phyloP scores from a whole-genome alignment of 208 protist genomes.

The Giardia muris region DNA sequence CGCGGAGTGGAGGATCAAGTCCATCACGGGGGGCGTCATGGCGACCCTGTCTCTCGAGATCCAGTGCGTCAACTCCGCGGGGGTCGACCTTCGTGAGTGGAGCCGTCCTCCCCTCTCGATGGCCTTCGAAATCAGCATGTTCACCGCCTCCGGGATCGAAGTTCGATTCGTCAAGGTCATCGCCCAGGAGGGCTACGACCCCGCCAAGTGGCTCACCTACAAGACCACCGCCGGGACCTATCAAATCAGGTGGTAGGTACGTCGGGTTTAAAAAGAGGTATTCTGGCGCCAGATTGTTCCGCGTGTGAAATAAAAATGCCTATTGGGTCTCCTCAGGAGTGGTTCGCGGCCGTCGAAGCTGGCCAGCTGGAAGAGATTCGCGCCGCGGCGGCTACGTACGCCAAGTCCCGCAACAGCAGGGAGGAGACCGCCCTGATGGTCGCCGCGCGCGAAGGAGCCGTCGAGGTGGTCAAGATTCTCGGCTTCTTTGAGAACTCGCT shows the following conservation, averaged over 20 bases:
- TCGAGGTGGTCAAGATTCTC: neutral
- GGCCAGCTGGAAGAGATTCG: neutral
- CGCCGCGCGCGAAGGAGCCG: neutral
- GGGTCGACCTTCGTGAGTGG: conserved; percentile 11
- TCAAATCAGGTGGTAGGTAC: neutral
- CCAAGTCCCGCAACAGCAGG: neutral
- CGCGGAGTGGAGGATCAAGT: conserved; percentile 5
- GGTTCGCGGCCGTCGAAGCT: neutral
- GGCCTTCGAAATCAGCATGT: conserved; percentile 19
- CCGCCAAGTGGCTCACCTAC: conserved; percentile 1
- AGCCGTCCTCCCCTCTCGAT: neutral
- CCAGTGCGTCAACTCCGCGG: neutral
- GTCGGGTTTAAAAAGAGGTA: too few species aligned
- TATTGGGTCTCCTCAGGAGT: neutral
- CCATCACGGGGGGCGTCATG: neutral
- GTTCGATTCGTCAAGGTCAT: neutral
- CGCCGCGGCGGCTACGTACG: neutral
- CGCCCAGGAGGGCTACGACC: neutral
- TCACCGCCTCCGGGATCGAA: conserved; percentile 24
- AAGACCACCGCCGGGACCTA: neutral
- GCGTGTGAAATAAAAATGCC: too few species aligned
- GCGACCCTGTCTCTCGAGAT: neutral
- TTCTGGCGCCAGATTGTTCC: too few species aligned
- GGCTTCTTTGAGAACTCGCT: neutral
- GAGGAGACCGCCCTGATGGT: neutral